These are phyloP conservation scores for Adenanthera pavonina DNA, from an alignment of 306 rosid genomes.

Conservation along the genomic window DNA sequence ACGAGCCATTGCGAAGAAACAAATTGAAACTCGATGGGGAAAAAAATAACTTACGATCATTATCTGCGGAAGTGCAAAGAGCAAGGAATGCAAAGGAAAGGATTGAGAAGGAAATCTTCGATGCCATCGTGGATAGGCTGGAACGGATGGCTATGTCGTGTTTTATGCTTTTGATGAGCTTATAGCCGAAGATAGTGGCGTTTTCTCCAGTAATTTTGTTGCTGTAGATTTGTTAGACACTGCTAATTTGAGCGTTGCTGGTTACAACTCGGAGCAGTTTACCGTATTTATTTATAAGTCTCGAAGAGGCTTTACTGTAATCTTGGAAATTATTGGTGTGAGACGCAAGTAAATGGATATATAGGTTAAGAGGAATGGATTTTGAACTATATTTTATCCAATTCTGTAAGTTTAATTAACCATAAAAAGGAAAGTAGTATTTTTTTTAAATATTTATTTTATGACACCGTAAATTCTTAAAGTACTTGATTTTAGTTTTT, in stretches of 20 bases:
- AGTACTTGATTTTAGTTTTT: too few relatives aligned
- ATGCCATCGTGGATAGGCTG: slow-evolving; percentile 39
- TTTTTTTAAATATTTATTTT: background rate
- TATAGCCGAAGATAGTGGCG: background rate
- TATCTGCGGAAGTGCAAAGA: slow-evolving; percentile 42
- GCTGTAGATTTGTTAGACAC: background rate
- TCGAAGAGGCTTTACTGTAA: background rate
- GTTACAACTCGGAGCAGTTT: background rate
- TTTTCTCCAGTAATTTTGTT: background rate
- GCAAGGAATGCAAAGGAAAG: slow-evolving; percentile 45
- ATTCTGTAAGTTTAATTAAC: too few relatives aligned
- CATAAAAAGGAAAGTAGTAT: too few relatives aligned
- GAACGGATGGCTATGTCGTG: slow-evolving; percentile 4
- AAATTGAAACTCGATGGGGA: background rate
- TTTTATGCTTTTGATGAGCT: slow-evolving; percentile 21
- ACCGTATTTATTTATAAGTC: background rate
- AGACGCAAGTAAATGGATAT: too few relatives aligned
- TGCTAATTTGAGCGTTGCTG: background rate
- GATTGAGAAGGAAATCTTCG: slow-evolving; percentile 34
- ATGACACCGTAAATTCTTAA: background rate
- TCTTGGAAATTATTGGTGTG: background rate
- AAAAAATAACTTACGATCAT: slow-evolving; percentile 38
- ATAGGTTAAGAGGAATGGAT: too few relatives aligned
- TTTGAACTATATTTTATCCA: too few relatives aligned
- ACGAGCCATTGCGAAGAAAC: background rate